Base-by-base conservation (phyloP, 805 yeast genomes). In the Pichia gijzeniarum region DNA sequence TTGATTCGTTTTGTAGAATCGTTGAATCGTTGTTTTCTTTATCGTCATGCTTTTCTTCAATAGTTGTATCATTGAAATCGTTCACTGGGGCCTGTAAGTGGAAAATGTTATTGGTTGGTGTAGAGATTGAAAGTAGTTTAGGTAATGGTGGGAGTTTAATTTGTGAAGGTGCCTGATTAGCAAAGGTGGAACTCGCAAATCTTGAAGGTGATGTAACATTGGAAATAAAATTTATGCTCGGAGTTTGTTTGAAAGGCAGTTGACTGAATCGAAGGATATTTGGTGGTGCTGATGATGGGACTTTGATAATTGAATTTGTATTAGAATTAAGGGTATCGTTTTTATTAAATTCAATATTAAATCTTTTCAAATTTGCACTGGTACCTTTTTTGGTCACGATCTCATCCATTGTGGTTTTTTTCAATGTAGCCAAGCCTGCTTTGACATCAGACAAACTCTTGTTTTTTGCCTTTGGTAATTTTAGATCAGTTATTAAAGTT, bases 401-500 rank as follows among this genome's bases (percentile, higher is more conserved):
- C 17, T 58, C 59, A 45, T 59, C 62, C 41, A 59, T 41, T n/a
- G 48, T 48, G 17, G 30, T 22, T n/a, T 27, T 36, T 12, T 39
- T 30, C 25, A 33, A 18, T 28, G 47, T 36, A 14, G 4, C n/a
- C 16, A 14, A n/a, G 18, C 7, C 18, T 33, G 31, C 21, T 31
- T 20, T 20, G 16, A 14, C 14, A 21, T 35, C 12, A 18, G 35
- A 28, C 10, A 18, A 14, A 14, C 18, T 16, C 12, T 28, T 20
- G 20, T 21, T 17, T 30, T 20, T n/a, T 6, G 18, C 8, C 20
- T 48, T 19, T 6, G 52, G 50, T n/a, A 60, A 53, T 46, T 62
- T 54, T 38, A 70, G 57, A 17, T 60, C 58, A 20, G 48, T 40
- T 16, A 68, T 48, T 5, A 71, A 66, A 2, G 61, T 63, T 6